phyloP scores from a whole-genome alignment of 768 basidiomycete genomes.

The Kwoniella europaea region DNA sequence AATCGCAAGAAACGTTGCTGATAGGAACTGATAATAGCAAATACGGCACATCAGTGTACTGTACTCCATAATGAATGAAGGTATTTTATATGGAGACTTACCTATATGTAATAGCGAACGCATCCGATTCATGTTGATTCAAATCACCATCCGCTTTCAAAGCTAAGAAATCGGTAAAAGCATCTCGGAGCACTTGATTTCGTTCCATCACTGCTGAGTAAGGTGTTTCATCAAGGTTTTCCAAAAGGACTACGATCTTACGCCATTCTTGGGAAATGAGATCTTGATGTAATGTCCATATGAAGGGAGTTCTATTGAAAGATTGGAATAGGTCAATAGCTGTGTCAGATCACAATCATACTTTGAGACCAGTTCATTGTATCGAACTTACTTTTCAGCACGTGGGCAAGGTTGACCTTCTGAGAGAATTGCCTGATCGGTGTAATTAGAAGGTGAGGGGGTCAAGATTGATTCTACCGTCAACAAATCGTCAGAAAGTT shows the following conservation, averaged over 20 bases:
- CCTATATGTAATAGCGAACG: conserved; percentile 18
- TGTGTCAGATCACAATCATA: too few species aligned
- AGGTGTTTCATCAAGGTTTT: conserved; percentile 1
- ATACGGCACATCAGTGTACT: background rate
- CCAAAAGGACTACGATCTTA: background rate
- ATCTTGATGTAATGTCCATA: conserved; percentile 16
- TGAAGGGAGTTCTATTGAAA: conserved; percentile 11
- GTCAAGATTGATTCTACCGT: background rate
- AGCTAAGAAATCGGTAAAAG: conserved; percentile 10
- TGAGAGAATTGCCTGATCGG: conserved; percentile 10
- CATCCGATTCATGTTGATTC: conserved; percentile 7
- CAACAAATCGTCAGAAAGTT: too few species aligned
- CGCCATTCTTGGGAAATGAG: conserved; percentile 8
- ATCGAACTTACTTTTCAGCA: conserved; percentile 6
- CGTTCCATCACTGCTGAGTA: conserved; percentile 9
- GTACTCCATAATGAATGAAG: too few species aligned
- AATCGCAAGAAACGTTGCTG: conserved; percentile 22
- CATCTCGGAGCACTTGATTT: conserved; percentile 10
- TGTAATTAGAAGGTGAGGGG: conserved; percentile 8
- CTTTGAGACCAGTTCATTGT: too few species aligned
- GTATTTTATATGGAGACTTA: background rate
- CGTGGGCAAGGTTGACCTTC: background rate
- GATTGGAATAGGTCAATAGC: too few species aligned
- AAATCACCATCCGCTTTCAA: conserved; percentile 9
- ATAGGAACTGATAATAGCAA: background rate